Evolutionary conservation across 495 filamentous ascomycete species (phyloP).

Genomic region (Lentithecium fluviatile): DNA sequence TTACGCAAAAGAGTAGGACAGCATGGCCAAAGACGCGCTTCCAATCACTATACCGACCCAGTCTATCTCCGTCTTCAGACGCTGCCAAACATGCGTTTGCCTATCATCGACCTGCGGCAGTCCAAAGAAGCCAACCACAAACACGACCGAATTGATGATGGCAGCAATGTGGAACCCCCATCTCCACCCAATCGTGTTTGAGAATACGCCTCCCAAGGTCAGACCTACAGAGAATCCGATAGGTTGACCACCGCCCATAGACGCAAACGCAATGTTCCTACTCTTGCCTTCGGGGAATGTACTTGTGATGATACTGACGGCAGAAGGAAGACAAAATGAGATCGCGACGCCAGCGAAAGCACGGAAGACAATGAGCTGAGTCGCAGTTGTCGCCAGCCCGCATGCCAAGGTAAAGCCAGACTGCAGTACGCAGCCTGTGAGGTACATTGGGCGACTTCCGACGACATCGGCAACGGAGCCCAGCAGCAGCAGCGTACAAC

Average conservation of each 20-base stretch:
- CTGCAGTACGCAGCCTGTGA: slow-evolving; percentile 49
- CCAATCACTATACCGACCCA: slow-evolving; percentile 49
- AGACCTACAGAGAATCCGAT: slow-evolving; percentile 50
- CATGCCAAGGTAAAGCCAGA: slow-evolving; percentile 47
- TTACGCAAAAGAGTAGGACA: slow-evolving; percentile 52
- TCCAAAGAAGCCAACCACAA: slow-evolving; percentile 43
- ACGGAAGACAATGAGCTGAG: slow-evolving; percentile 56
- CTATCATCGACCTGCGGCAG: slow-evolving; percentile 40
- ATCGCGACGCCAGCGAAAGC: slow-evolving; percentile 52
- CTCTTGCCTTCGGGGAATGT: slow-evolving; percentile 44
- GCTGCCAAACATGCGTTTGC: slow-evolving; percentile 24
- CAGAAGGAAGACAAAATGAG: slow-evolving; percentile 53
- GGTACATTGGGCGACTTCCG: slow-evolving; percentile 48
- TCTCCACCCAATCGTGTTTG: slow-evolving; percentile 51
- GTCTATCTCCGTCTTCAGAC: slow-evolving; percentile 47
- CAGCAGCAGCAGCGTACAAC: slow-evolving; percentile 49
- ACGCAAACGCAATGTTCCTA: slow-evolving; percentile 51
- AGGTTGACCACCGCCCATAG: slow-evolving; percentile 49
- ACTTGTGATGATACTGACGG: slow-evolving; percentile 50
- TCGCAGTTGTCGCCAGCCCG: slow-evolving; percentile 46
- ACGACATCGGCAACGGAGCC: slow-evolving; percentile 56
- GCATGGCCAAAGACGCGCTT: slow-evolving; percentile 42
- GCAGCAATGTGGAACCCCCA: slow-evolving; percentile 49
- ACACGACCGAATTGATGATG: slow-evolving; percentile 42
- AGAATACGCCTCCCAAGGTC: slow-evolving; percentile 49